Base-by-base conservation (phyloP, 75 land plant genomes). In the Cunninghamia lanceolata region DNA sequence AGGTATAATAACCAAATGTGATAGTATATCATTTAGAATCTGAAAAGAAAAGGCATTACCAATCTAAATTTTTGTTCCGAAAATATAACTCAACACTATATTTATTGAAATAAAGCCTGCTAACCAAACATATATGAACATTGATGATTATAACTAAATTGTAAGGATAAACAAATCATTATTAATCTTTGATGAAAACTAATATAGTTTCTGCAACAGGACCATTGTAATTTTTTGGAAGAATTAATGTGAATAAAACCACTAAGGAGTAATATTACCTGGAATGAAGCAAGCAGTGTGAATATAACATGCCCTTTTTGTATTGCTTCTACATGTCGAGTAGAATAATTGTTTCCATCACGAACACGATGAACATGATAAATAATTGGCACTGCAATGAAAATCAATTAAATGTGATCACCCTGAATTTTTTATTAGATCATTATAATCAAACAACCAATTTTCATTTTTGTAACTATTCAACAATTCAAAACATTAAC, bases 301-400 rank as follows among this genome's bases (percentile, higher is more conserved):
- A 96, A 98, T 63, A 94, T 93, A 17, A 93, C 84, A 66, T 89
- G 88, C 85, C 99, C 99, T 87, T 92, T 88, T 46, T 98, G 99
- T 76, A 88, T 89, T 32, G 99, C 99, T 47, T 91, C 92, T 19
- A 98, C 95, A 75, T 88, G 90, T 47, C 99, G 87, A 38, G 97
- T 94, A 53, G 97, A 99, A 95, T 95, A 96, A 70, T 91, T 95
- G 38, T 93, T 96, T 9, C 99, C 99, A 91, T 96, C 96, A 79
- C 99, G 96, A 39, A 91, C 79, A 74, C 97, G 94, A 52, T 95
- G 91, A 81, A 98, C 99, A 86, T 94, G 90, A 87, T 96, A 98
- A 82, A 98, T 88, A 36, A 96, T 95, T 86, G 99, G 97, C 56
- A 94, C 99, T 98, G 89, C 89, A 89, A 82, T 47, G 50, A 66